These are phyloP conservation scores for Beauveria sp. DNA, from an alignment of 2,329 filamentous ascomycete genomes.

Conservation along the genomic window DNA sequence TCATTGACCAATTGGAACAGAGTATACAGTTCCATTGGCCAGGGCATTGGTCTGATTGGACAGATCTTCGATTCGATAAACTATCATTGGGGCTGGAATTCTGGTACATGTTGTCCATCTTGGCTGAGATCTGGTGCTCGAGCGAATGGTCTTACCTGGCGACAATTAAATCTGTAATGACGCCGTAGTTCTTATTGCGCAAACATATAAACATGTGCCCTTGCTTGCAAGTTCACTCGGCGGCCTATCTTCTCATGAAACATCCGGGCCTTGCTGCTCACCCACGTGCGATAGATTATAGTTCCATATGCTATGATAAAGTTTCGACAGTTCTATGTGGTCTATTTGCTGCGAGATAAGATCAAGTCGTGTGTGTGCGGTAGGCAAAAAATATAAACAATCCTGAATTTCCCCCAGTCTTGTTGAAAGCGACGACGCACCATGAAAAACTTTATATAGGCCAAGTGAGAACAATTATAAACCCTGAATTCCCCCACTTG, in stretches of 20 bases:
- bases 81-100: background rate
- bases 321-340: background rate
- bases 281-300: no score
- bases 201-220: no score
- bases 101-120: no score
- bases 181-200: no score
- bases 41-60: background rate
- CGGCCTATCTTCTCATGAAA: no score
- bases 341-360: background rate
- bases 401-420: background rate
- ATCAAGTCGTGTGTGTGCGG: background rate
- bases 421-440: no score
- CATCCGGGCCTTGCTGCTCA: no score
- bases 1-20: background rate
- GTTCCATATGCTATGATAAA: no score
- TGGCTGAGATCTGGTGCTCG: no score
- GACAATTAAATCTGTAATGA: no score
- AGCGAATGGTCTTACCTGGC: no score
- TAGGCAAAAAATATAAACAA: background rate
- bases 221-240: no score
- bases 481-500: background rate
- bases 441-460: background rate
- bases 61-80: background rate
- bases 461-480: background rate
- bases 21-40: background rate